Evolutionary conservation across 2,329 filamentous ascomycete genomes (phyloP), one percentile per base, ranked within the genome.

Genomic region (Colletotrichum spaethianum): DNA sequence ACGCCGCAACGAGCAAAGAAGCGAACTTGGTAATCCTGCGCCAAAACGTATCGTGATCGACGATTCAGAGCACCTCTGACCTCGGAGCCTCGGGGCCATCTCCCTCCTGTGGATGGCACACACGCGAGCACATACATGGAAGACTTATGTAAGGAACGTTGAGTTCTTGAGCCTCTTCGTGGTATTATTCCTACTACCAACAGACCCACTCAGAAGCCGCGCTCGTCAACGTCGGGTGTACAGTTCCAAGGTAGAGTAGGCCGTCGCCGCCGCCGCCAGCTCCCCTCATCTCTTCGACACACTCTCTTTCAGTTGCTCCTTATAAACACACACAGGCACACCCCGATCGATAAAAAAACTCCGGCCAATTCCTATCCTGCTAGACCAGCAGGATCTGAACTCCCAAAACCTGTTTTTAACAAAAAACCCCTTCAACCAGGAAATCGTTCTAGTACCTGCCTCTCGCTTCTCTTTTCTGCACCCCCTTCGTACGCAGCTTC

Each of bases 141-240:
- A 14, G 9, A 8, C 4, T 2, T 40, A 38, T 5, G 40, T 12
- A 52, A 36, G 44, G 16, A 3, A 48, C 16, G 14, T 20, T 4
- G 11, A 38, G 2, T 28, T 28, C 23, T 28, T 36, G n/a, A 50
- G 33, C 44, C 44, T 48, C 20, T 55, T 52, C 61, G 57, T 62
- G 53, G 68, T 62, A 67, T 71, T 71, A 62, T 56, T 67, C 63
- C 57, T 62, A 56, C 56, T 67, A 67, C 48, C 23, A 40, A 38
- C 16, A 52, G 23, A 3, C 33, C 53, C 11, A 20, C 28, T 16
- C 16, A 36, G 31, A 50, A 36, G 42, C n/a, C 14, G 8, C 26
- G 44, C 33, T 50, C 4, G n/a, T n/a, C 23, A 63, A 28, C 26
- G 44, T 40, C 12, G 3, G 33, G n/a, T n/a, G 14, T 40, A 26